Evolutionary conservation across 2,329 filamentous ascomycete genomes (phyloP), one percentile per base, ranked within the genome.

Genomic region (Lojkania enalia): DNA sequence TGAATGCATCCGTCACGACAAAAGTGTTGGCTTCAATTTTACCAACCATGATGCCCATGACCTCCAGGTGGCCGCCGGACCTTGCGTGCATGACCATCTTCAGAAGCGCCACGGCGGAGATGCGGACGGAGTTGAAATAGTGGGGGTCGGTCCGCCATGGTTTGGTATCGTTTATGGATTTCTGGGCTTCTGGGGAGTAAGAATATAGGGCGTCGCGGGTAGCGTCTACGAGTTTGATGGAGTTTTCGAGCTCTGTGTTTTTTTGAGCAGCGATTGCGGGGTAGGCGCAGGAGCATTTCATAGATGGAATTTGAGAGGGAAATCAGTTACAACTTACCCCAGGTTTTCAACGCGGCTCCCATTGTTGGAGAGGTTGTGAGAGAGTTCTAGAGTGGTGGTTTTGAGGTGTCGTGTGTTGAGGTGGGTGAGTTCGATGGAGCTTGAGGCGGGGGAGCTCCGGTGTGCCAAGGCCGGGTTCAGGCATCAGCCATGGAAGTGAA

Each of bases 41-140:
- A 51, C 94, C 94, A 66, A 95, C 88, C 94, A 99, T 99, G 59
- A 99, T 72, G 45, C 94, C 94, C 94, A 99, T 99, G 61, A 99
- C 82, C 75, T 99, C 94, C 55, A 97, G 81, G 20, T 83, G 84
- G 45, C 94, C 92, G 54, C 94, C 94, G 0, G 90, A 91, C n/a
- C 94, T 88, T 7, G 94, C 94, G 70, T 99, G 94, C 88, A 96
- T 97, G 54, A 95, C 90, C 94, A 99, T 99, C 75, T 99, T 99
- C 58, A 97, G 82, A 47, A 99, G 82, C 4, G 94, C 94, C 11
- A 96, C 86, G 46, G 94, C 90, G 40, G 89, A 95, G 72, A 99
- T 92, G 61, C 91, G 89, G 35, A 97, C 90, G 42, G 87, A 81
- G 69, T 92, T 95, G 81, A 97, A 99, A 77, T 96, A 85, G 70